phyloP scores from a whole-genome alignment of 1,284 basidiomycete genomes.

The Moesziomyces antarcticus region DNA sequence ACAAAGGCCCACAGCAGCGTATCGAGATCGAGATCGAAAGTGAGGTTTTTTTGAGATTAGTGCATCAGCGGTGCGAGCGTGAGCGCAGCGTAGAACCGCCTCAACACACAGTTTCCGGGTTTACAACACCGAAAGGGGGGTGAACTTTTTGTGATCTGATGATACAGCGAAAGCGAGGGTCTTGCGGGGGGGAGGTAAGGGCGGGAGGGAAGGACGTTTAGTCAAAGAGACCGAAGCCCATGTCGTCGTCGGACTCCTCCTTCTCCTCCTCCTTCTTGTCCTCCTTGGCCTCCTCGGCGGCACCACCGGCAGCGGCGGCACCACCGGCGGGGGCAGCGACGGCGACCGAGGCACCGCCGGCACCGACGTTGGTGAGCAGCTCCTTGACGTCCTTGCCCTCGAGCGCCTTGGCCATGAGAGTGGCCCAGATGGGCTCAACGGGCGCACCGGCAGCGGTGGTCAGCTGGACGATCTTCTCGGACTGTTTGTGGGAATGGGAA shows the following conservation, averaged over 20 bases:
- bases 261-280: slow-evolving; percentile 73
- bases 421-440: slow-evolving; percentile 96
- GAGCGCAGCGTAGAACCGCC: no score
- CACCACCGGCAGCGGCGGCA: slow-evolving; percentile 74
- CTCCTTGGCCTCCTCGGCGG: slow-evolving; percentile 84
- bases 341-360: slow-evolving; percentile 74
- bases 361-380: slow-evolving; percentile 89
- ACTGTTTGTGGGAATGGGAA: no score
- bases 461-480: slow-evolving; percentile 89
- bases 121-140: no score
- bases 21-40: no score
- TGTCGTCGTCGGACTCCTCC: slow-evolving; percentile 67
- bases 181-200: no score
- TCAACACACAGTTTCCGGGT: no score
- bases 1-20: no score
- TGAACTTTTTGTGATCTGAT: slow-evolving; percentile 15
- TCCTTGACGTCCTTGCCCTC: slow-evolving; percentile 98
- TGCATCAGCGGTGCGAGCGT: no score
- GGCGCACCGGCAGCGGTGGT: slow-evolving; percentile 85
- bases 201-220: no score
- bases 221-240: slow-evolving; percentile 85
- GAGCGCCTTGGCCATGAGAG: slow-evolving; percentile 94
- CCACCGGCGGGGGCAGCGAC: slow-evolving; percentile 73
- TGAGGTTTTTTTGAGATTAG: no score
- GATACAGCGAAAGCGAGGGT: slow-evolving; percentile 26